Percentiles rank a stretch among this genome's conserved stretches.
Evolutionary conservation across 495 filamentous ascomycete species (phyloP).

Genomic region (Talaromyces wortmannii): DNA sequence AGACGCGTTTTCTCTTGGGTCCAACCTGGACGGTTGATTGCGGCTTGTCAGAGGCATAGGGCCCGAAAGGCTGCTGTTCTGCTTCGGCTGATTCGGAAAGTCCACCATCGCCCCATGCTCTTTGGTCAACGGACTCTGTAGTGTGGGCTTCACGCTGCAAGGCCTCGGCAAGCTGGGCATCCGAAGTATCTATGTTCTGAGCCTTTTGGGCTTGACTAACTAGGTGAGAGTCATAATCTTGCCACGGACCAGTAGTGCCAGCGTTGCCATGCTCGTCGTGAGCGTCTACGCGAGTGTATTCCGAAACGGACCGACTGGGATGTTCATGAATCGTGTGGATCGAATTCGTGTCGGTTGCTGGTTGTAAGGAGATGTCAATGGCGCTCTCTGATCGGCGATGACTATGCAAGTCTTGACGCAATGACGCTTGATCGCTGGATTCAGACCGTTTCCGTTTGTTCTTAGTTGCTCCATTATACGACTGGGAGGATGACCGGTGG

Average conservation of each 20-base stretch:
- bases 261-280: conserved; percentile 22
- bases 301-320: conserved; percentile 15
- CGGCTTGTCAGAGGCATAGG: conserved; percentile 32
- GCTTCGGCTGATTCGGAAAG: conserved; percentile 25
- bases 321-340: conserved; percentile 17
- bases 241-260: conserved; percentile 27
- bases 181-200: conserved; percentile 42
- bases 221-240: conserved; percentile 34
- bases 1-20: conserved; percentile 78
- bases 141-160: conserved; percentile 41
- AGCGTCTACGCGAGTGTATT: conserved; percentile 21
- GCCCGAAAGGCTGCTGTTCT: conserved; percentile 25
- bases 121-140: conserved; percentile 26
- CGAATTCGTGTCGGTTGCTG: conserved; percentile 9
- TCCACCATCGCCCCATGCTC: conserved; percentile 15
- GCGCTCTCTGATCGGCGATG: conserved; percentile 7
- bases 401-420: conserved; percentile 13
- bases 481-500: conserved; percentile 18
- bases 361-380: conserved; percentile 7
- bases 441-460: conserved; percentile 37
- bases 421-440: conserved; percentile 23
- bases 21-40: conserved; percentile 52
- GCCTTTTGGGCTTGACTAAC: conserved; percentile 35
- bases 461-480: conserved; percentile 11
- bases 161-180: conserved; percentile 41